Conservation (phyloP, 1,284 basidiomycete genomes). For the Tetrapyrgos nigripes region DNA sequence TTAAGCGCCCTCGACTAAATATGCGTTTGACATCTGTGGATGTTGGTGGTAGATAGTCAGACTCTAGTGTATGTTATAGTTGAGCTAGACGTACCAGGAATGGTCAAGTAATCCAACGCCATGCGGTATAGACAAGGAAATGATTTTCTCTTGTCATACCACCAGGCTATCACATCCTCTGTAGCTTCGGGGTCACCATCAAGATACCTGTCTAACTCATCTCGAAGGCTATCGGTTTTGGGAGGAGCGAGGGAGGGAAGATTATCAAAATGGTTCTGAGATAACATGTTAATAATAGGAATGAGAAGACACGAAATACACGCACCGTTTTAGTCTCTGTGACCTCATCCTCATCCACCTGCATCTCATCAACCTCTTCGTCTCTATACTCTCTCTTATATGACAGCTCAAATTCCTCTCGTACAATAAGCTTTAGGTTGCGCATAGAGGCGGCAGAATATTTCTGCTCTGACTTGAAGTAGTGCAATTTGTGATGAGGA, state of each 20-base stretch:
- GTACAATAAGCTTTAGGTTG: not conserved
- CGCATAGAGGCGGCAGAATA: not conserved
- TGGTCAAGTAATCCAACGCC: slow-evolving; percentile 32
- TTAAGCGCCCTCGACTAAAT: not conserved
- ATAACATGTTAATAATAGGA: too few relatives aligned
- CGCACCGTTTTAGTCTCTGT: not conserved
- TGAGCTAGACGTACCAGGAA: slow-evolving; percentile 26
- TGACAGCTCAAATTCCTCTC: not conserved
- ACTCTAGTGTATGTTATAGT: not conserved
- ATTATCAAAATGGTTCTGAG: slow-evolving; percentile 22
- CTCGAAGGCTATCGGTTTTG: not conserved
- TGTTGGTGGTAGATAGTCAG: not conserved
- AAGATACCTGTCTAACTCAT: slow-evolving; percentile 26
- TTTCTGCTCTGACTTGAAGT: not conserved
- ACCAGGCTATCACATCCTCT: slow-evolving; percentile 30
- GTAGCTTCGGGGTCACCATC: slow-evolving; percentile 15
- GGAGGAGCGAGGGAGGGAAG: slow-evolving; percentile 13
- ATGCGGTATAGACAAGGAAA: slow-evolving; percentile 32
- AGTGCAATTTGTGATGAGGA: slow-evolving; percentile 9
- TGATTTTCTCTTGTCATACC: slow-evolving; percentile 17
- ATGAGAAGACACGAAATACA: not conserved
- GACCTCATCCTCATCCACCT: not conserved
- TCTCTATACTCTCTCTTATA: not conserved
- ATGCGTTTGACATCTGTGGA: not conserved
- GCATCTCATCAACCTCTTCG: not conserved